Evolutionary conservation across 2,329 filamentous ascomycete genomes (phyloP), one percentile per base, ranked within the genome.

Genomic region (Exophiala phaeomuriformis): DNA sequence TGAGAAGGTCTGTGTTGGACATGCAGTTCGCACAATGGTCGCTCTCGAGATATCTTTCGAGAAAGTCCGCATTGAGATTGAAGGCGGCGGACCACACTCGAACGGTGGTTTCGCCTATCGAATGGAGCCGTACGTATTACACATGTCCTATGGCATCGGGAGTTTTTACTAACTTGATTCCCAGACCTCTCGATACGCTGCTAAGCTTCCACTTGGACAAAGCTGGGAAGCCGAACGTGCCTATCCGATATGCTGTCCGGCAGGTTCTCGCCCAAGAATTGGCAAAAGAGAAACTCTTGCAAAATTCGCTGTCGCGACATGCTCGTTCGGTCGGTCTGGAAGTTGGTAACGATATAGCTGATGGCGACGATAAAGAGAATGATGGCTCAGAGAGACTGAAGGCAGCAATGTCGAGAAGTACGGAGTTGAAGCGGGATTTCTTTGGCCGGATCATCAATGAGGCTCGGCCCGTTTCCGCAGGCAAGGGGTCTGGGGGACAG

Each of bases 201-300:
- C 78, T 85, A 1, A 78, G 79, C 0, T 97, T 88, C 63, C 83
- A 88, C 61, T 88, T 88, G 0, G 80, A 78, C 5, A 72, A 55
- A 44, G 36, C 53, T n/a, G 3, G 35, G 68, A 64, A 60, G n/a
- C 58, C 80, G 1, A 79, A 81, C 6, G 83, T 82, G 0, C 89
- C 88, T 0, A 88, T 88, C 0, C 82, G 93, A n/a, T 98, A 89
- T 65, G 91, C 91, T 1, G 85, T 98, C 4, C 84, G 93, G 27
- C 91, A 96, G 68, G 90, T 96, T 5, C 78, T 98, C 1, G 90
- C 95, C 65, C 88, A 93, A 67, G 91, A 97, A 68, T 86, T 91
- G 63, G 82, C 81, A 56, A 88, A 86, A 65, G 85, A 88, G 45
- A 79, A 84, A 8, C 73, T 79, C 31, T 74, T 82, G 33, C 83